A percentile compares a stretch with the other conserved stretches of the same genome.
Evolutionary conservation across 2,329 filamentous ascomycete genomes (phyloP).

Genomic region (Botrytis fragariae): DNA sequence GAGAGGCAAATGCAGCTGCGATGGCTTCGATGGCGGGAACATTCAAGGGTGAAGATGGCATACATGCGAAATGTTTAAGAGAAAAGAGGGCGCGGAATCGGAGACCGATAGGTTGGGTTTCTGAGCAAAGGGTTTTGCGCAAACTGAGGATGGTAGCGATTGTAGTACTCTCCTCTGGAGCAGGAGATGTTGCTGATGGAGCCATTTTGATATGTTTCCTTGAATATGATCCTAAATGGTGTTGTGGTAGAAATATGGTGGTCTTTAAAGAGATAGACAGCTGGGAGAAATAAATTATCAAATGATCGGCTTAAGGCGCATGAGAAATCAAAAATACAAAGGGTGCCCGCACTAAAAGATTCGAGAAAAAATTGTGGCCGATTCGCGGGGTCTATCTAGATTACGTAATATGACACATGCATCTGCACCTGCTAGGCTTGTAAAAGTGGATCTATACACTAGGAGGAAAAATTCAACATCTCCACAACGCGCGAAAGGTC

Average conservation of each 20-base stretch:
- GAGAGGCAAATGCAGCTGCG: conserved; percentile 78
- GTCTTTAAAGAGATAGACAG: not conserved
- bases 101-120: conserved; percentile 76
- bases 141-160: conserved; percentile 48
- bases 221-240: not conserved
- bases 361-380: not conserved
- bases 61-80: conserved; percentile 85
- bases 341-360: not conserved
- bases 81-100: conserved; percentile 98
- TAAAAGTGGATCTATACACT: not conserved
- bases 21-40: conserved; percentile 72
- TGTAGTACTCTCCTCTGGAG: conserved; percentile 14
- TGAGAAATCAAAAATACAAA: not conserved
- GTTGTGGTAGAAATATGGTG: not conserved
- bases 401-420: conserved; percentile 8
- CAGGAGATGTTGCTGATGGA: conserved; percentile 36
- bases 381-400: conserved; percentile 1
- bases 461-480: not conserved
- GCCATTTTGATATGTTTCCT: conserved; percentile 32
- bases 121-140: conserved; percentile 74
- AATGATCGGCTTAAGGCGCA: not conserved
- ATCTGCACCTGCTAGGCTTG: not conserved
- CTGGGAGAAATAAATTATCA: not conserved
- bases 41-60: conserved; percentile 55
- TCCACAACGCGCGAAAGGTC: not conserved